These are phyloP conservation scores for Schoenoplectus tabernaemontani DNA, from an alignment of 202 grass and related monocot genomes.

Conservation along the genomic window DNA sequence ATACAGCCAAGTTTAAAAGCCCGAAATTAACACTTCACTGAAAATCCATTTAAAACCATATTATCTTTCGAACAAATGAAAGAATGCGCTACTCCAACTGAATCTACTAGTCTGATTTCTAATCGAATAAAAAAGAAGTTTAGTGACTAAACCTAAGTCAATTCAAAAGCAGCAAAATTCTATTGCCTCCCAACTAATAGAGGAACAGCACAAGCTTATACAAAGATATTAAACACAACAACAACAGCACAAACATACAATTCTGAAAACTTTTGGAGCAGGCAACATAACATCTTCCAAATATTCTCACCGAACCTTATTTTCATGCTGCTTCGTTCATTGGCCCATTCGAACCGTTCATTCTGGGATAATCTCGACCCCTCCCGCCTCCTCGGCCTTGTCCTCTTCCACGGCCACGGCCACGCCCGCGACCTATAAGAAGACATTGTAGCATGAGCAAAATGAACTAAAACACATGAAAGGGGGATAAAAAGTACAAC, in stretches of 20 bases:
- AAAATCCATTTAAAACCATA: background rate
- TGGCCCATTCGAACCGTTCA: slow-evolving; percentile 34
- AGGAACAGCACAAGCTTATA: slow-evolving; percentile 63
- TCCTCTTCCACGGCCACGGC: slow-evolving; percentile 55
- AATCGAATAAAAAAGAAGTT: slow-evolving; percentile 35
- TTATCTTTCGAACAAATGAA: slow-evolving; percentile 60
- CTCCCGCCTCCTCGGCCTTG: slow-evolving; percentile 51
- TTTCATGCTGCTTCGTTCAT: slow-evolving; percentile 8
- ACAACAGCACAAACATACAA: slow-evolving; percentile 65
- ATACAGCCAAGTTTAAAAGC: too few relatives aligned
- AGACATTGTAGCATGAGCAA: background rate
- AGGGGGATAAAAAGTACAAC: too few relatives aligned
- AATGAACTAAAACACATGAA: too few relatives aligned
- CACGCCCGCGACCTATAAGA: slow-evolving; percentile 55
- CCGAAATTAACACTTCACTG: background rate
- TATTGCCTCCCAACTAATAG: slow-evolving; percentile 29
- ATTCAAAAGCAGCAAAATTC: slow-evolving; percentile 43
- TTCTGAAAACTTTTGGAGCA: slow-evolving; percentile 57
- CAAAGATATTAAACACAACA: slow-evolving; percentile 48
- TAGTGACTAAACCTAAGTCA: slow-evolving; percentile 34
- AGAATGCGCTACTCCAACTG: slow-evolving; percentile 85
- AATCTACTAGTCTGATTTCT: slow-evolving; percentile 73
- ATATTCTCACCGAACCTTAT: background rate
- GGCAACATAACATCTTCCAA: slow-evolving; percentile 48
- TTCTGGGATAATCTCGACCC: slow-evolving; percentile 31